Conservation (phyloP, 257 asterid genomes). For the Cruciata laevipes region DNA sequence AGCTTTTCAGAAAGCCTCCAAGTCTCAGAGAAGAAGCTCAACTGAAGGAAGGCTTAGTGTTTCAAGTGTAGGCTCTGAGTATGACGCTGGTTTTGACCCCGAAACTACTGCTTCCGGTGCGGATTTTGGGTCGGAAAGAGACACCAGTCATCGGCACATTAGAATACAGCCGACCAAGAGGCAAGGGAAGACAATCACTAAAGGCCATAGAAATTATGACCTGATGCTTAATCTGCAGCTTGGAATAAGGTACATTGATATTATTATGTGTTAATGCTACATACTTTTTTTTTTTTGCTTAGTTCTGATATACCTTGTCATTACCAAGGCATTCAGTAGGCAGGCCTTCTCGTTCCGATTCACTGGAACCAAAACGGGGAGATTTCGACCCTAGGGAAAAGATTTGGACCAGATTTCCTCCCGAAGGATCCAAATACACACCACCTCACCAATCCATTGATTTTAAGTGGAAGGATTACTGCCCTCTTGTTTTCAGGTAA, state of each 20-base stretch:
- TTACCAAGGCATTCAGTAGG: constrained; percentile 83
- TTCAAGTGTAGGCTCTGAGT: constrained; percentile 37
- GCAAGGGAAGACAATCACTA: constrained; percentile 61
- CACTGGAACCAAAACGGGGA: constrained; percentile 55
- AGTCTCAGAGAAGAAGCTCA: constrained; percentile 27
- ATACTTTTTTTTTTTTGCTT: background rate
- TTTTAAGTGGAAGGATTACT: constrained; percentile 91
- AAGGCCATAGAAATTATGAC: constrained; percentile 82
- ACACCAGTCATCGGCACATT: constrained; percentile 29
- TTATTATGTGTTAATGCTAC: background rate
- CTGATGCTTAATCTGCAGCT: constrained; percentile 96
- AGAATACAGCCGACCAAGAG: constrained; percentile 45
- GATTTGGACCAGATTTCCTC: constrained; percentile 80
- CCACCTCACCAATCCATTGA: constrained; percentile 91
- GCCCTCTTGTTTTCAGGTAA: constrained; percentile 90
- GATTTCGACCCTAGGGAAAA: constrained; percentile 73
- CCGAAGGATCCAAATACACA: constrained; percentile 81
- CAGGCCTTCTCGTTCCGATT: constrained; percentile 59
- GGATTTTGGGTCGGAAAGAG: constrained; percentile 30
- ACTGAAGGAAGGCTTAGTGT: constrained; percentile 38
- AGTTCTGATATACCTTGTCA: constrained; percentile 23
- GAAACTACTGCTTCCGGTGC: constrained; percentile 21
- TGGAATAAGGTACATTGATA: constrained; percentile 62
- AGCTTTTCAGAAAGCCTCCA: constrained; percentile 26
- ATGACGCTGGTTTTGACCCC: constrained; percentile 45